These are phyloP conservation scores for Capsicum rhomboideum DNA, from an alignment of 257 asterid species.

Conservation along the genomic window DNA sequence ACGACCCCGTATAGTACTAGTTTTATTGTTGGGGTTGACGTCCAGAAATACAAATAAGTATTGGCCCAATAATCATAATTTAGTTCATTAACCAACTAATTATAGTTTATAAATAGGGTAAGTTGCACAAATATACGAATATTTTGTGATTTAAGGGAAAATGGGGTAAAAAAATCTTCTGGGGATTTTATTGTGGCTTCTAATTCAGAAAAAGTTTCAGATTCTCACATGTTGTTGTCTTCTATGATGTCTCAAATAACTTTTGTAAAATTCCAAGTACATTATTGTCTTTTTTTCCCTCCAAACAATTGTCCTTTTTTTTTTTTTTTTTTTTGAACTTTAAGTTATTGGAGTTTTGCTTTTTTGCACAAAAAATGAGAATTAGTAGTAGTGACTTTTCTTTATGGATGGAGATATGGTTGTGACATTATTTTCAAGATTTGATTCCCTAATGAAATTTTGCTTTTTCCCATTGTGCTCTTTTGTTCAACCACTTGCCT, in stretches of 20 bases:
- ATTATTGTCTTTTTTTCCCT: background rate
- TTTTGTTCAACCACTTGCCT: background rate
- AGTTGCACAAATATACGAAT: too few relatives aligned
- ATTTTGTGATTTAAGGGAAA: too few relatives aligned
- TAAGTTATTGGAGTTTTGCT: background rate
- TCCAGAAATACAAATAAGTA: too few relatives aligned
- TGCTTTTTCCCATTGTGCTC: background rate
- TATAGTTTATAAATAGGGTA: too few relatives aligned
- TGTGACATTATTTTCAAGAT: background rate
- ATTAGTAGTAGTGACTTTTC: background rate
- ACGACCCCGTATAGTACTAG: too few relatives aligned
- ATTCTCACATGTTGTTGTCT: constrained; percentile 2
- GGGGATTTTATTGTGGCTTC: background rate
- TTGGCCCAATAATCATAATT: too few relatives aligned
- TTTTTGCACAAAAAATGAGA: background rate
- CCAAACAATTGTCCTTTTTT: background rate
- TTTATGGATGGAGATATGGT: background rate
- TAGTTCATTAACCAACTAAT: too few relatives aligned
- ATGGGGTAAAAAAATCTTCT: background rate
- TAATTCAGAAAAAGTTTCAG: background rate
- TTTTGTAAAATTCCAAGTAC: background rate
- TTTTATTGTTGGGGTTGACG: too few relatives aligned
- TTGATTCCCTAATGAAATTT: background rate
- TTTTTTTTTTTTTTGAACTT: background rate
- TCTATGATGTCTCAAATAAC: background rate